Conservation (phyloP, 345 rosid genomes). For the Punica granatum region DNA sequence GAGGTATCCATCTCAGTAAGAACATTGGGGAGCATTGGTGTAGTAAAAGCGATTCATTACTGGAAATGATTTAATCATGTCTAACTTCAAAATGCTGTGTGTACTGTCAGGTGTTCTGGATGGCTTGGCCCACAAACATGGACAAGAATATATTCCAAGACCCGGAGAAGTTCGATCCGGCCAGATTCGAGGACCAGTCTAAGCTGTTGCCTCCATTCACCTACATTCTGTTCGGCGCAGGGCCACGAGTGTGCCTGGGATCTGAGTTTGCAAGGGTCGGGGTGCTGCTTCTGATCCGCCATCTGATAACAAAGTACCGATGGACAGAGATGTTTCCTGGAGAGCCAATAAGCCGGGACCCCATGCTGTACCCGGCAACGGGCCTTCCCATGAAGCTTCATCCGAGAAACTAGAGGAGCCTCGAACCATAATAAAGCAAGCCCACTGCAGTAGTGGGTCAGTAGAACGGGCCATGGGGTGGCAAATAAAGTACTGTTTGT, state of each 20-base stretch:
- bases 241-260: not conserved
- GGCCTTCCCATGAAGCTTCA: conserved; percentile 8
- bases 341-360: conserved; percentile 3
- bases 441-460: no score
- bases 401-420: not conserved
- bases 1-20: no score
- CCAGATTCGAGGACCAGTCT: conserved; percentile 20
- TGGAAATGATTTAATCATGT: no score
- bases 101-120: conserved; percentile 19
- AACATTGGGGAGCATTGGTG: no score
- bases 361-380: conserved; percentile 8
- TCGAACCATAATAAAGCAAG: no score
- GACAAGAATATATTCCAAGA: conserved; percentile 20
- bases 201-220: conserved; percentile 16
- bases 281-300: not conserved
- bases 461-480: no score
- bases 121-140: conserved; percentile 25
- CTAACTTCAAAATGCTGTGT: no score
- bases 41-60: no score
- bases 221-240: conserved; percentile 14
- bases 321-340: conserved; percentile 7
- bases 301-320: not conserved
- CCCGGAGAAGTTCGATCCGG: conserved; percentile 23
- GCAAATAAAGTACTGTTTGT: no score
- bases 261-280: not conserved